Percentiles rank a stretch among this genome's conserved stretches.
Evolutionary conservation across 208 protist species (phyloP).

Genomic region (Tetramitus jugosus): DNA sequence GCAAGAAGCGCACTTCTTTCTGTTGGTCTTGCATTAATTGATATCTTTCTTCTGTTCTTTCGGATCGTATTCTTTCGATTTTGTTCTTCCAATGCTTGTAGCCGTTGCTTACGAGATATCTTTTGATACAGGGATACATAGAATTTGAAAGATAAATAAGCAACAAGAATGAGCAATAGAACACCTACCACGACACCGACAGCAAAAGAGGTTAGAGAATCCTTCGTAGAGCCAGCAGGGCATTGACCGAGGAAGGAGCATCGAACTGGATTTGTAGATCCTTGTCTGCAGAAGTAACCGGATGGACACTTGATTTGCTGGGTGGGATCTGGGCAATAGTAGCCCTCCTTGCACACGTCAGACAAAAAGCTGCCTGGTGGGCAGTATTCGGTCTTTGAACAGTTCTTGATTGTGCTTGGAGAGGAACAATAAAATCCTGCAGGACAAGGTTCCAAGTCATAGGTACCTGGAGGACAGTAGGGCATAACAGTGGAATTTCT

Average conservation of each 20-base stretch:
- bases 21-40: too few relatives aligned
- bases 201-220: too few relatives aligned
- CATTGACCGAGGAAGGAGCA: neutral
- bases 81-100: too few relatives aligned
- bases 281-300: neutral
- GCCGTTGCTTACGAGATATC: too few relatives aligned
- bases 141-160: too few relatives aligned
- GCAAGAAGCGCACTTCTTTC: too few relatives aligned
- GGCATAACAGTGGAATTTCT: neutral
- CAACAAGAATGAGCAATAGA: too few relatives aligned
- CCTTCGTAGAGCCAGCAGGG: neutral
- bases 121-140: too few relatives aligned
- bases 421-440: neutral
- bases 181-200: too few relatives aligned
- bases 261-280: neutral
- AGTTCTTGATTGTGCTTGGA: neutral
- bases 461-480: neutral
- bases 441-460: neutral
- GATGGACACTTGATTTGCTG: neutral
- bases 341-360: neutral
- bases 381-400: neutral
- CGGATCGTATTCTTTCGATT: neutral
- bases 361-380: neutral
- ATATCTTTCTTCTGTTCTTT: too few relatives aligned
- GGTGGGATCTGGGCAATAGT: neutral